Evolutionary conservation across 805 yeast species (phyloP).

Genomic region (Schizosaccharomyces japonicus): DNA sequence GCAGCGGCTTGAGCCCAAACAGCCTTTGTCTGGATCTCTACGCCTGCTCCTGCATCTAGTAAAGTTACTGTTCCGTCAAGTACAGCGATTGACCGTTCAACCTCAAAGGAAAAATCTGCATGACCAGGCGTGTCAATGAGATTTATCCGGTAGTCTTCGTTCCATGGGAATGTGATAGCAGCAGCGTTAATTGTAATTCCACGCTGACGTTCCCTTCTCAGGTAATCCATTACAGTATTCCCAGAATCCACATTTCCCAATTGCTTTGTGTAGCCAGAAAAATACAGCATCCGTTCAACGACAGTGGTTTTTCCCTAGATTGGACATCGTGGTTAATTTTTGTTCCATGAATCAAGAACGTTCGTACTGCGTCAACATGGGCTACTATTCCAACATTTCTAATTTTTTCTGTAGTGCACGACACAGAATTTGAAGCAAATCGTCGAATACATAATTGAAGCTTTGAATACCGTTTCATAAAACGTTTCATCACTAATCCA

Average conservation of each 20-base stretch:
- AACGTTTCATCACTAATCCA: background rate
- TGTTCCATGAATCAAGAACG: background rate
- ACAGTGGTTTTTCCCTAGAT: conserved; percentile 82
- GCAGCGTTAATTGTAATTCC: conserved; percentile 95
- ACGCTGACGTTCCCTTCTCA: conserved; percentile 71
- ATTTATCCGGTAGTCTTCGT: conserved; percentile 41
- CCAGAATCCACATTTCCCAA: conserved; percentile 93
- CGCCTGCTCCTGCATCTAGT: conserved; percentile 90
- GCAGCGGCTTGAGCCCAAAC: conserved; percentile 63
- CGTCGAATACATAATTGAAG: background rate
- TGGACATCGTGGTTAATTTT: background rate
- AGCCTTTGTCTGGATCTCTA: conserved; percentile 91
- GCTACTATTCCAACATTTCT: conserved; percentile 91
- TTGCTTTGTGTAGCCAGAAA: conserved; percentile 52
- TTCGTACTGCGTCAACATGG: conserved; percentile 67
- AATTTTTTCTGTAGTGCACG: conserved; percentile 12
- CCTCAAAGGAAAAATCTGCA: conserved; percentile 92
- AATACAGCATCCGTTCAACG: conserved; percentile 83
- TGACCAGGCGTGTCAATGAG: conserved; percentile 95
- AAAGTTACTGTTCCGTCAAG: conserved; percentile 86
- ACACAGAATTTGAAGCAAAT: background rate
- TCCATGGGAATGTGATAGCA: conserved; percentile 78
- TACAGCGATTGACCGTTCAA: conserved; percentile 66
- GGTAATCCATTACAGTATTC: conserved; percentile 80
- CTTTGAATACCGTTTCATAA: background rate